phyloP scores from a whole-genome alignment of 805 yeast genomes.

The Blastobotrys robertii region DNA sequence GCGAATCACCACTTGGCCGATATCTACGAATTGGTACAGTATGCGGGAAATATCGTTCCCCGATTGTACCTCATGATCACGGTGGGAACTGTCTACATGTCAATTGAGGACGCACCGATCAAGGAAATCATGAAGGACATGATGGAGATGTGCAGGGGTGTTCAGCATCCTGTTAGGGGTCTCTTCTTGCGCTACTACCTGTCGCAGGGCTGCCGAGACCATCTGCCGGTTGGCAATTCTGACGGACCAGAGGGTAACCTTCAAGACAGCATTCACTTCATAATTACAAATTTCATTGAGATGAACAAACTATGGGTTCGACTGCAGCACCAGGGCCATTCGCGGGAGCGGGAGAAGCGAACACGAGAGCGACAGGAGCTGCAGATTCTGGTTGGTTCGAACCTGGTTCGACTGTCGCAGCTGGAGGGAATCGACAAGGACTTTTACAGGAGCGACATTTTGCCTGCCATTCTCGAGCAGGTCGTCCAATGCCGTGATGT shows the following conservation, averaged over 20 bases:
- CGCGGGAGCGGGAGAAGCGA: slow-evolving; percentile 67
- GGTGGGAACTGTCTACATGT: slow-evolving; percentile 83
- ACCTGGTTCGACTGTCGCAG: slow-evolving; percentile 80
- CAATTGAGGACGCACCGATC: slow-evolving; percentile 65
- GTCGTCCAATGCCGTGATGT: slow-evolving; percentile 86
- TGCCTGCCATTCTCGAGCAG: slow-evolving; percentile 81
- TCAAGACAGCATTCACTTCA: slow-evolving; percentile 64
- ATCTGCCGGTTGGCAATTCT: slow-evolving; percentile 35
- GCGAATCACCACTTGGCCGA: slow-evolving; percentile 71
- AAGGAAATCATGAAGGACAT: slow-evolving; percentile 86
- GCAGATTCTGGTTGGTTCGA: slow-evolving; percentile 86
- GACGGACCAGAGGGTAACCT: slow-evolving; percentile 31
- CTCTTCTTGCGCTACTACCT: slow-evolving; percentile 81
- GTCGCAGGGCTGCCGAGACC: slow-evolving; percentile 69
- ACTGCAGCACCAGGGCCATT: slow-evolving; percentile 89
- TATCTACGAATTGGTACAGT: slow-evolving; percentile 88
- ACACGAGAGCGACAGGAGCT: slow-evolving; percentile 76
- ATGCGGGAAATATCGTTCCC: slow-evolving; percentile 85
- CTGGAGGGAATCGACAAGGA: slow-evolving; percentile 55
- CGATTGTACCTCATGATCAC: slow-evolving; percentile 90
- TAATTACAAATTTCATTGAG: slow-evolving; percentile 81
- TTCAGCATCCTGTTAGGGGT: slow-evolving; percentile 91
- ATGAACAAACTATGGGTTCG: slow-evolving; percentile 99
- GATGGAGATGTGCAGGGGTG: slow-evolving; percentile 97
- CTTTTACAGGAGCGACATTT: slow-evolving; percentile 37